Conservation (phyloP, 257 asterid genomes). For the Lantana camara region DNA sequence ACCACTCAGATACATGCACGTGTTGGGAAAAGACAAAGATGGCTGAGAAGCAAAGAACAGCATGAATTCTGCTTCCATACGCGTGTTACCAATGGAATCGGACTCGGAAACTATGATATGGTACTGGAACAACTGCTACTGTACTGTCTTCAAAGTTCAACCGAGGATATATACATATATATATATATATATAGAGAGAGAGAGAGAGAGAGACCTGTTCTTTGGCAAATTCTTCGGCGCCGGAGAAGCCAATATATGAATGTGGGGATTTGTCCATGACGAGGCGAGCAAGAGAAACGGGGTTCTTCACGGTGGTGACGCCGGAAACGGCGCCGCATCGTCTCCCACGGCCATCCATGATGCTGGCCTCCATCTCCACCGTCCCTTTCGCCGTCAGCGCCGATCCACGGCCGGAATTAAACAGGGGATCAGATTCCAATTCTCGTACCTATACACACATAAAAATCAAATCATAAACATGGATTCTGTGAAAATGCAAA, state of each 20-base stretch:
- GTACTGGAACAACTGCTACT: neutral
- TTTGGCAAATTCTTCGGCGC: constrained; percentile 91
- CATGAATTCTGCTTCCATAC: neutral
- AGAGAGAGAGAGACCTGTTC: too few relatives aligned
- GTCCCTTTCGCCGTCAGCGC: constrained; percentile 88
- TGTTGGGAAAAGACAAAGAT: constrained; percentile 4
- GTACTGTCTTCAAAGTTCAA: too few relatives aligned
- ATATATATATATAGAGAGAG: too few relatives aligned
- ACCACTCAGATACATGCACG: neutral
- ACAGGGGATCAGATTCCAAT: constrained; percentile 85
- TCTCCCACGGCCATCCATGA: constrained; percentile 86
- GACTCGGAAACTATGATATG: neutral
- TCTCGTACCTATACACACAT: constrained; percentile 63
- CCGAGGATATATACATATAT: too few relatives aligned
- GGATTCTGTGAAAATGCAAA: too few relatives aligned
- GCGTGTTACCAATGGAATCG: constrained; percentile 9
- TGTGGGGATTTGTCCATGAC: constrained; percentile 98
- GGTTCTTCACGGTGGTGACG: constrained; percentile 79
- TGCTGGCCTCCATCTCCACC: constrained; percentile 99
- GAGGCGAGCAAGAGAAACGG: constrained; percentile 93
- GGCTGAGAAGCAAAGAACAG: constrained; percentile 12
- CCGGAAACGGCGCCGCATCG: constrained; percentile 99
- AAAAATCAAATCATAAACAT: neutral
- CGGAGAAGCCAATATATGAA: constrained; percentile 85
- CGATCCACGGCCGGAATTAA: constrained; percentile 99